These are phyloP conservation scores for Alloascoidea africana DNA, from an alignment of 805 yeast species.

Conservation along the genomic window DNA sequence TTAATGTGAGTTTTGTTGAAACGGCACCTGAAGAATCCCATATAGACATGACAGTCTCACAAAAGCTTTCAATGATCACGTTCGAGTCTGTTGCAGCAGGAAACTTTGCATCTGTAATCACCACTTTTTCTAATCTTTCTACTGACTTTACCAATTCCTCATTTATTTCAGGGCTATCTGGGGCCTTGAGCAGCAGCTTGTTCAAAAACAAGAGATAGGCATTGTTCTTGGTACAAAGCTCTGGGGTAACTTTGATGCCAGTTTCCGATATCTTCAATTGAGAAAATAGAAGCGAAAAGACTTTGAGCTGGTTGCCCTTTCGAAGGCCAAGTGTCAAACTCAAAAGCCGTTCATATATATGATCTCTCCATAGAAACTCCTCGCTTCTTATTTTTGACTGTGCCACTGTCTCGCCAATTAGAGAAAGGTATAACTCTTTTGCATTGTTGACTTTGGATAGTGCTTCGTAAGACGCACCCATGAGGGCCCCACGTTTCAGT, in stretches of 20 bases:
- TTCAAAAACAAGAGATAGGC: constrained; percentile 6
- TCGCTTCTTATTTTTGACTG: constrained; percentile 6
- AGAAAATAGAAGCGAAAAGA: background rate
- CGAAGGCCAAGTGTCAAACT: background rate
- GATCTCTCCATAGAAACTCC: background rate
- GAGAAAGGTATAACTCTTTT: constrained; percentile 7
- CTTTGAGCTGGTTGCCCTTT: background rate
- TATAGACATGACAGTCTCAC: constrained; percentile 8
- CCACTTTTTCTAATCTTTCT: background rate
- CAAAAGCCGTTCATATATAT: background rate
- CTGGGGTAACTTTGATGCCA: constrained; percentile 5
- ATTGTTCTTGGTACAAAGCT: constrained; percentile 4
- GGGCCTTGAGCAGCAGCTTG: constrained; percentile 6
- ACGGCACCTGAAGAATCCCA: constrained; percentile 10
- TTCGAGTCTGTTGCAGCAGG: constrained; percentile 12
- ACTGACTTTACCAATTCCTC: background rate
- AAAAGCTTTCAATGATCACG: constrained; percentile 10
- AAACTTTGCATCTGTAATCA: background rate
- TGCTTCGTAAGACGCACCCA: constrained; percentile 12
- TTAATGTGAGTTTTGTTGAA: constrained; percentile 8
- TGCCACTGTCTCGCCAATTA: constrained; percentile 5
- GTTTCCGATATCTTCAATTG: constrained; percentile 7
- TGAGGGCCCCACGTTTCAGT: constrained; percentile 10
- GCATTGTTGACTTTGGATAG: constrained; percentile 8
- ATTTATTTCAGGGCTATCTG: background rate